These are phyloP conservation scores for Colletotrichum horii DNA, from an alignment of 2,329 filamentous ascomycete genomes.

Conservation along the genomic window DNA sequence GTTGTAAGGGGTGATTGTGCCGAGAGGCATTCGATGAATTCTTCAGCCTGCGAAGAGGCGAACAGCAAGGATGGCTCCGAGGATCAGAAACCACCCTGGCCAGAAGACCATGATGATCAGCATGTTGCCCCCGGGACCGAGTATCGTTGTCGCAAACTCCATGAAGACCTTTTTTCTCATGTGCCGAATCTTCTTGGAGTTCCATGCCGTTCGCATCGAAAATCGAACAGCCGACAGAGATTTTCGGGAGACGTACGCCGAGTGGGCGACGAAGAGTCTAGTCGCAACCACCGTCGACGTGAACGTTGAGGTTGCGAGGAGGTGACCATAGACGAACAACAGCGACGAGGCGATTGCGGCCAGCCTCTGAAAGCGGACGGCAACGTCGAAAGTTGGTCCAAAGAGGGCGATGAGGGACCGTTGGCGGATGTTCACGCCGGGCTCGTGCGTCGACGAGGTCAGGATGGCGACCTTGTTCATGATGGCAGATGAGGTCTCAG, in stretches of 20 bases:
- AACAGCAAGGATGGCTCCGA: constrained; percentile 34
- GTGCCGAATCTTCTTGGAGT: constrained; percentile 37
- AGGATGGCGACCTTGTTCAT: constrained; percentile 44
- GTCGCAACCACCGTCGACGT: constrained; percentile 31
- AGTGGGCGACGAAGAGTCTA: constrained; percentile 32
- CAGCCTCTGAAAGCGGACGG: constrained; percentile 38
- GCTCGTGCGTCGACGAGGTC: constrained; percentile 41
- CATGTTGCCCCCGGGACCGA: constrained; percentile 54
- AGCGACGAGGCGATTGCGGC: constrained; percentile 34
- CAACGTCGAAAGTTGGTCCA: constrained; percentile 36
- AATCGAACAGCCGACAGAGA: constrained; percentile 17
- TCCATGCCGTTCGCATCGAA: constrained; percentile 34
- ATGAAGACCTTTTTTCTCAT: constrained; percentile 53
- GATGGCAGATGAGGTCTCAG: constrained; percentile 18
- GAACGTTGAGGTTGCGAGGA: constrained; percentile 33
- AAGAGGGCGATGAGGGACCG: constrained; percentile 37
- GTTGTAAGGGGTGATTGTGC: neutral
- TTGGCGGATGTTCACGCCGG: constrained; percentile 30
- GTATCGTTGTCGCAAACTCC: constrained; percentile 56
- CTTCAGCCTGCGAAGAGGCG: constrained; percentile 40
- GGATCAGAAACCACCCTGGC: constrained; percentile 61
- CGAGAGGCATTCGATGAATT: neutral
- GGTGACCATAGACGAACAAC: constrained; percentile 34
- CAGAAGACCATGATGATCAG: constrained; percentile 59
- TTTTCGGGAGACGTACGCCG: constrained; percentile 30